Base-by-base conservation (phyloP, 225 moss, liverwort and hornwort species). In the Sphagnum tenellum region DNA sequence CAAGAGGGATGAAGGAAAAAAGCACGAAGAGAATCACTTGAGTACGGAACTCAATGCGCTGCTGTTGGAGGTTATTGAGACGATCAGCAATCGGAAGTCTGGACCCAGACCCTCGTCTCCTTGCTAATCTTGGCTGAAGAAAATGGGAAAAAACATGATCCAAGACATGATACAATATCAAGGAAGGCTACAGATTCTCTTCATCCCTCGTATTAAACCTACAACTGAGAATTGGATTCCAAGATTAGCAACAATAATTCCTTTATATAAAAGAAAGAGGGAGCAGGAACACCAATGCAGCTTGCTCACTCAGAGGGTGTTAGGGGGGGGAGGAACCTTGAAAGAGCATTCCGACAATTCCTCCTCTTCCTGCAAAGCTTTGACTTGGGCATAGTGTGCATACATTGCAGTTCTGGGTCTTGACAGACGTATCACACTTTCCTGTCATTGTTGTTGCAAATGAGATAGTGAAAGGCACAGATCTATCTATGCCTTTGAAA, bases 371-470 rank as follows among this genome's bases (percentile, higher is more conserved):
- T 58, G 44, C 49, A 11, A 45, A 57, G 59, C 56, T 68, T 62
- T 80, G 7, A 65, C 60, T 48, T 66, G 70, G 49, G 66, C 56
- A 9, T 63, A 63, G 11, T 72, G 63, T 62, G 70, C 70, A 75
- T 63, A 57, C 63, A 70, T 63, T 56, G 70, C 60, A 57, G 63
- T 66, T 77, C 77, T 83, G 49, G 80, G 75, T 60, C 58, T 57
- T 61, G 80, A 63, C 47, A 83, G 74, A 54, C 77, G 75, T 55
- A 45, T 66, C 60, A 64, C 60, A 57, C 62, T 66, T 7, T 60
- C 72, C 83, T 83, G 75, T 60, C 5, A 47, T 55, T 64, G 63
- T 47, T 46, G 11, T 61, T 45, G 4, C 46, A 62, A 67, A 58
- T 11, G 12, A 58, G 12, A 13, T 4, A 4, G 58, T 44, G 58